Evolutionary conservation across 2,329 filamentous ascomycete species (phyloP).

Genomic region (Calonectria pauciramosa): DNA sequence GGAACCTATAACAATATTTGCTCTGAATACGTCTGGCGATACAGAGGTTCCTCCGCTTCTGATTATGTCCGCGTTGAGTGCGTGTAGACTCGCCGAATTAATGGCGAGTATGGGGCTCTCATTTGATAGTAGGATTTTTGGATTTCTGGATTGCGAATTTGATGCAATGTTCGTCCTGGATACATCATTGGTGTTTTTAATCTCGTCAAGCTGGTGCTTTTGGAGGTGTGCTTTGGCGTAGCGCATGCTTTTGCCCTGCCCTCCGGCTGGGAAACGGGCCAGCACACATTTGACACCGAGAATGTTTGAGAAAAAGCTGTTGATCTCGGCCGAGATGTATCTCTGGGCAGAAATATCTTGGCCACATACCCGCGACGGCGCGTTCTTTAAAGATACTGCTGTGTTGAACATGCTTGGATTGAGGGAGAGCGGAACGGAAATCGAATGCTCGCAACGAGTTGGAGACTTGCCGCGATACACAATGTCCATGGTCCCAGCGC

Average conservation of each 20-base stretch:
- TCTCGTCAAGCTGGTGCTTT: constrained; percentile 61
- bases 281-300: constrained; percentile 86
- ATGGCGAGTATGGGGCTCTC: constrained; percentile 94
- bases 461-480: constrained; percentile 56
- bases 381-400: constrained; percentile 44
- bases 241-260: constrained; percentile 70
- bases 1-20: constrained; percentile 80
- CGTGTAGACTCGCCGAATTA: constrained; percentile 82
- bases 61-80: constrained; percentile 80
- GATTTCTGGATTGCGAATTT: constrained; percentile 51
- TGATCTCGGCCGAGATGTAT: constrained; percentile 77
- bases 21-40: constrained; percentile 83
- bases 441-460: constrained; percentile 47
- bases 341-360: constrained; percentile 79
- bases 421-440: constrained; percentile 75
- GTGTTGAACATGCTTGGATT: constrained; percentile 71
- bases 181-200: background rate
- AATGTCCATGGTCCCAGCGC: constrained; percentile 74
- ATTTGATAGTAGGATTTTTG: constrained; percentile 85
- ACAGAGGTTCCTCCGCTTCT: constrained; percentile 73
- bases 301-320: constrained; percentile 81
- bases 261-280: constrained; percentile 83
- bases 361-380: constrained; percentile 81
- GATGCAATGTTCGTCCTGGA: background rate
- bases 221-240: constrained; percentile 80